phyloP scores from a whole-genome alignment of 495 filamentous ascomycete species.

The Cairneyella variabilis region DNA sequence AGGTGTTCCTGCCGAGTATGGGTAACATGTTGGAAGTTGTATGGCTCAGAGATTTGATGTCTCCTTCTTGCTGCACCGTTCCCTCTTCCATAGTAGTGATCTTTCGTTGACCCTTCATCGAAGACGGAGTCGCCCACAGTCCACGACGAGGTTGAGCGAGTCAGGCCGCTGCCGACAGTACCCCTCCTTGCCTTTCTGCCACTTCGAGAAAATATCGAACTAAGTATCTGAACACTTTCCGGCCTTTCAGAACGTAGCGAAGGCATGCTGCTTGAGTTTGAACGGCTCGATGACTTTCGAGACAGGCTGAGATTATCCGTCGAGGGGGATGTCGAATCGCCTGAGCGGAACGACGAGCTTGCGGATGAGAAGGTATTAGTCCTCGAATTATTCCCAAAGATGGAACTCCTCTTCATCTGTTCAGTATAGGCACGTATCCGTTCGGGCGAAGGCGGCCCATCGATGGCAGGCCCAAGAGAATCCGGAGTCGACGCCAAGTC shows the following conservation, averaged over 20 bases:
- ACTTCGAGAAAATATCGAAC: slow-evolving; percentile 40
- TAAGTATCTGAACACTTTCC: slow-evolving; percentile 51
- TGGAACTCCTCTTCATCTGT: slow-evolving; percentile 44
- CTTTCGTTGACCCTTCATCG: slow-evolving; percentile 19
- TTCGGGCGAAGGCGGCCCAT: slow-evolving; percentile 51
- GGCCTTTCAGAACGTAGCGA: slow-evolving; percentile 36
- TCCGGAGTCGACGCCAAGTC: slow-evolving; percentile 7
- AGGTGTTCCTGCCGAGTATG: slow-evolving; percentile 68
- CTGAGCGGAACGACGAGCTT: slow-evolving; percentile 44
- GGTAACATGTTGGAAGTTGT: slow-evolving; percentile 84
- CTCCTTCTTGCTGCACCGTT: slow-evolving; percentile 24
- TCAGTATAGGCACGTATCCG: slow-evolving; percentile 47
- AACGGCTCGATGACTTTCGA: slow-evolving; percentile 46
- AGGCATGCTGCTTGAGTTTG: slow-evolving; percentile 40
- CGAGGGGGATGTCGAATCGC: slow-evolving; percentile 11
- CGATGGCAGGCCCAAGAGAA: slow-evolving; percentile 42
- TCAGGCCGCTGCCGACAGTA: neutral
- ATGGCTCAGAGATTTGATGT: slow-evolving; percentile 71
- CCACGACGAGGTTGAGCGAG: slow-evolving; percentile 16
- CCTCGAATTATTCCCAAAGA: slow-evolving; percentile 29
- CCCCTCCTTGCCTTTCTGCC: slow-evolving; percentile 15
- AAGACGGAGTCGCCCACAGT: neutral
- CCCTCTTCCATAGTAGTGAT: slow-evolving; percentile 14
- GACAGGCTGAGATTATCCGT: slow-evolving; percentile 28
- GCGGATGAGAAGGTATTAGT: slow-evolving; percentile 37